A percentile compares a stretch with the other conserved stretches of the same genome.
These are phyloP conservation scores for Seiridium unicorne DNA, from an alignment of 2,329 filamentous ascomycete genomes.

Conservation along the genomic window DNA sequence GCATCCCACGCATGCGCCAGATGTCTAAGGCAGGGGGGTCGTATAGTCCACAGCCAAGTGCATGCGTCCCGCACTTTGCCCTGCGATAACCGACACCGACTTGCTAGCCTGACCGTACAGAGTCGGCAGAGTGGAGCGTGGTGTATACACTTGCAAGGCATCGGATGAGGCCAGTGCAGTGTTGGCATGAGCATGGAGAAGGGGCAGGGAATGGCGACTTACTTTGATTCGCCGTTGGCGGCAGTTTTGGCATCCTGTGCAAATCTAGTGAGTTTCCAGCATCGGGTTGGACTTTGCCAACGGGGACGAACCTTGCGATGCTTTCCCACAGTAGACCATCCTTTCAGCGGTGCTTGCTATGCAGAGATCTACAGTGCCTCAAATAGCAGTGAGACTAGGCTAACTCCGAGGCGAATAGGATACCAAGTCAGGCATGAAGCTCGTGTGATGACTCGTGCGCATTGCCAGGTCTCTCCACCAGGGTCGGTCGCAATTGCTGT, in stretches of 20 bases:
- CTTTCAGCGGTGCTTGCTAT: slow-evolving; percentile 6
- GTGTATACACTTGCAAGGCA: neutral
- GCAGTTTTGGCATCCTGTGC: slow-evolving; percentile 45
- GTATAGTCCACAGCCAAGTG: neutral
- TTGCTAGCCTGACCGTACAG: too few relatives aligned
- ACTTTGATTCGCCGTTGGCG: slow-evolving; percentile 56
- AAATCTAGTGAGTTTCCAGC: neutral
- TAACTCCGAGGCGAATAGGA: slow-evolving; percentile 9
- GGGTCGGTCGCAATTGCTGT: slow-evolving; percentile 18
- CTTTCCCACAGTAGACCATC: slow-evolving; percentile 59
- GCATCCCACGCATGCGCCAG: neutral
- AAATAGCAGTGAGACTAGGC: slow-evolving; percentile 1
- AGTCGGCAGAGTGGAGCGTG: neutral
- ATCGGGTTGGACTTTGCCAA: neutral
- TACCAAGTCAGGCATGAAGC: slow-evolving; percentile 12
- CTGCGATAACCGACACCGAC: too few relatives aligned
- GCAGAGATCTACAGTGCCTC: neutral
- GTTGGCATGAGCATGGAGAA: neutral
- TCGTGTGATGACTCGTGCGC: slow-evolving; percentile 14
- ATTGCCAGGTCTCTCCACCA: slow-evolving; percentile 19
- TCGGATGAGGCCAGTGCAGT: neutral
- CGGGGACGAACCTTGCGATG: slow-evolving; percentile 40
- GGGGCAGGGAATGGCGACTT: slow-evolving; percentile 18
- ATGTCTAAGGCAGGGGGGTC: neutral
- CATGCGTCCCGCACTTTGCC: too few relatives aligned